These are phyloP conservation scores for Umbelopsis sp. DNA, from an alignment of 192 early-diverging fungal species.

Conservation along the genomic window DNA sequence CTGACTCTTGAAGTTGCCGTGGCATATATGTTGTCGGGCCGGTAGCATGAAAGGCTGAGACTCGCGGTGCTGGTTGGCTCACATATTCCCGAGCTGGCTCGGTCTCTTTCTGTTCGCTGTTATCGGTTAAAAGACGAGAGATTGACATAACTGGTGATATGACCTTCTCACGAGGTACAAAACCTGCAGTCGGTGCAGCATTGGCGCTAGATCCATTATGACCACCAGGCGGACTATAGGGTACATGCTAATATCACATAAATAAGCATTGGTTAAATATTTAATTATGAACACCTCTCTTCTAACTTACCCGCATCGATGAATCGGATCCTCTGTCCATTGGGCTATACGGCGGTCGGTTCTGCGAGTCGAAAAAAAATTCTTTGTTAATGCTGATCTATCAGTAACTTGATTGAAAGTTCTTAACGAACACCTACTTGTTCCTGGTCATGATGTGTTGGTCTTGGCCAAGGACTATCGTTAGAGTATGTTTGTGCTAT, in stretches of 20 bases:
- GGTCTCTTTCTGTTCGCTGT: background rate
- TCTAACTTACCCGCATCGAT: constrained; percentile 1
- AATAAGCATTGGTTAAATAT: background rate
- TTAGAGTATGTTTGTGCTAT: background rate
- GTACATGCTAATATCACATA: background rate
- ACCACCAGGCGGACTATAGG: background rate
- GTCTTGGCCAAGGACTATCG: background rate
- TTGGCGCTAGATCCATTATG: background rate
- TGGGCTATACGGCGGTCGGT: background rate
- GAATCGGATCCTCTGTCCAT: constrained; percentile 4
- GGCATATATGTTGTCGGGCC: background rate
- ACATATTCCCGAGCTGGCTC: background rate
- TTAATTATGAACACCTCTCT: background rate
- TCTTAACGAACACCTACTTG: background rate
- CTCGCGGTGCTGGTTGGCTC: background rate
- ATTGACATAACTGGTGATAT: constrained; percentile 18
- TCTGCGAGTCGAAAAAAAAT: no score
- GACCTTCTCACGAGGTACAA: constrained; percentile 15
- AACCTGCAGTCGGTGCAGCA: background rate
- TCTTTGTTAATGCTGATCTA: no score
- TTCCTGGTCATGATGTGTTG: background rate
- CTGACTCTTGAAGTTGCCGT: background rate
- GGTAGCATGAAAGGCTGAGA: background rate
- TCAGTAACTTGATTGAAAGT: no score
- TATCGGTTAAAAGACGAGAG: constrained; percentile 7